Evolutionary conservation across 192 early-diverging fungal species (phyloP).

Genomic region (Lobosporangium transversale): DNA sequence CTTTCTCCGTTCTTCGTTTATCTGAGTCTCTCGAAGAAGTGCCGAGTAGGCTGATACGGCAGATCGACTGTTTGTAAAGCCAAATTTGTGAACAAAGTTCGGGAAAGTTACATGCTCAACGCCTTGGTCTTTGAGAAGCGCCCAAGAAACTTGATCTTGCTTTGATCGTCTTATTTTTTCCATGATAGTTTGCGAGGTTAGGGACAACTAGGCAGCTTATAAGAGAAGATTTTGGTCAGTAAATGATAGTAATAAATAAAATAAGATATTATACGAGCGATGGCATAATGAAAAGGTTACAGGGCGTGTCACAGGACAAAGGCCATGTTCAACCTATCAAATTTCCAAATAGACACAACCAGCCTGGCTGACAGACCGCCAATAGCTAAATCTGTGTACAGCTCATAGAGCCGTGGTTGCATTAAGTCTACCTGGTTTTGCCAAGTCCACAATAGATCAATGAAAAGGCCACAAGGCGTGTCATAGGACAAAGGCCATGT

Average conservation of each 20-base stretch:
- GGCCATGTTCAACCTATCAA: no score
- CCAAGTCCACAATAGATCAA: background rate
- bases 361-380: conserved; percentile 23
- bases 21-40: background rate
- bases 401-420: conserved; percentile 20
- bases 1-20: conserved; percentile 1
- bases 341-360: no score
- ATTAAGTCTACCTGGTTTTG: no score
- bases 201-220: background rate
- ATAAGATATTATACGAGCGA: background rate
- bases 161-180: background rate
- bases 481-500: no score
- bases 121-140: background rate
- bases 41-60: background rate
- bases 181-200: conserved; percentile 3
- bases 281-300: no score
- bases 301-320: no score
- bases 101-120: background rate
- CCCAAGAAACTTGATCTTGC: background rate
- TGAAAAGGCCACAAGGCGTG: no score
- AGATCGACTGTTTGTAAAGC: background rate
- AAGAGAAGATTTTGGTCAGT: conserved; percentile 1
- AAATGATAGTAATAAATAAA: background rate
- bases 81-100: conserved; percentile 1
- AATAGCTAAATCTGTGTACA: conserved; percentile 26